Base-by-base conservation (phyloP, 2,329 filamentous ascomycete genomes). In the Periconia digitata region DNA sequence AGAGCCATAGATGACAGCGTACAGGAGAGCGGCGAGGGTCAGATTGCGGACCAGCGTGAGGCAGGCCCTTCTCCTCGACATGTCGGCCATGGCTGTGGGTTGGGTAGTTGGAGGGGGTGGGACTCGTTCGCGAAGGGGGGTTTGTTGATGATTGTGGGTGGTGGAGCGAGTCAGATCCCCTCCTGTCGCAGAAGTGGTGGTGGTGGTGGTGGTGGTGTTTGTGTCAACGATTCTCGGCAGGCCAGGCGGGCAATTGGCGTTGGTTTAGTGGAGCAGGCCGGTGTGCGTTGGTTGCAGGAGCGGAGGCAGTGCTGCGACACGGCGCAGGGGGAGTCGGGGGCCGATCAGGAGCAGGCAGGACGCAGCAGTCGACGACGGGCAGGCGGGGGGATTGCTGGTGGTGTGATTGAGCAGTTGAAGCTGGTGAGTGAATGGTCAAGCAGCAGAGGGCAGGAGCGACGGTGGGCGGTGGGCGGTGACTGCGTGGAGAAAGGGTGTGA, bases 41-140 rank as follows among this genome's bases (percentile, higher is more conserved):
- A 78, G 56, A 55, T 78, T 78, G 53, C 74, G 71, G 39, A 76
- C 37, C 46, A 77, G 69, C 16, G 65, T 62, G 49, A 63, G 63
- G 48, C 71, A 64, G 38, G 66, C 62, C 35, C 62, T 58, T 27
- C 61, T 44, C 50, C 63, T 64, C 22, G 63, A 63, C 34, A 51
- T 47, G 42, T 73, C 70, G 20, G 66, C 66, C 71, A 73, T 73
- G 55, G 42, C 47, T 55, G 46, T 24, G 32, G 42, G 43, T 37
- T 32, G 27, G 27, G 27, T n/a, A 12, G 27, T 15, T 4, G 27
- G n/a, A 32, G 4, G 48, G 47, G 34, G 35, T 43, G 44, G 22
- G 23, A 35, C 34, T 15, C 40, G 35, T 43, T 54, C 53, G 35
- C 49, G 49, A 24, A 32, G n/a, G 34, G 38, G 7, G 32, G 49